Conservation (phyloP, 2,329 filamentous ascomycete species). For the Pseudonectria buxi region DNA sequence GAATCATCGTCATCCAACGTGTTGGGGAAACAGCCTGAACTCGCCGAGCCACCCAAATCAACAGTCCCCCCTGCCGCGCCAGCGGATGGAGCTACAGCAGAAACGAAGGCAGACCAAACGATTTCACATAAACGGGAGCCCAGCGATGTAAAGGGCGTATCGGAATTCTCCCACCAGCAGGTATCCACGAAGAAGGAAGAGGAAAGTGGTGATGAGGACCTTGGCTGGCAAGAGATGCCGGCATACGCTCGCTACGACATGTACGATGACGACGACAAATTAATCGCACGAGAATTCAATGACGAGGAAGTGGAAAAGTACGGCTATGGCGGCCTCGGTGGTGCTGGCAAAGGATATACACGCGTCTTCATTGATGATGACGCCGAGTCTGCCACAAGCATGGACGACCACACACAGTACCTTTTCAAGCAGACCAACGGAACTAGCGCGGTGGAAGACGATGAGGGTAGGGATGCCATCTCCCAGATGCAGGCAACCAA, state of each 20-base stretch:
- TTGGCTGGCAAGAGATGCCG: constrained; percentile 93
- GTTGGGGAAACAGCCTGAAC: constrained; percentile 1
- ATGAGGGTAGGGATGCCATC: constrained; percentile 77
- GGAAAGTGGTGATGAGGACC: constrained; percentile 47
- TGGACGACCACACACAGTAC: constrained; percentile 96
- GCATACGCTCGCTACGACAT: constrained; percentile 88
- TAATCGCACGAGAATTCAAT: constrained; percentile 76
- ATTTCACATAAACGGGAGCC: constrained; percentile 29
- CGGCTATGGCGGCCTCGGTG: constrained; percentile 71
- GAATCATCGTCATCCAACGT: too few relatives aligned
- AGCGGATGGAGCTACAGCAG: constrained; percentile 11
- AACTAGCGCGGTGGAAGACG: constrained; percentile 59
- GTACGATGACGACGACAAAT: constrained; percentile 86
- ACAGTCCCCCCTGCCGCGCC: constrained; percentile 3
- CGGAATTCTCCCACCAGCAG: constrained; percentile 89
- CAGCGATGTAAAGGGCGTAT: constrained; percentile 41
- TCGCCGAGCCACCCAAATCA: constrained; percentile 4
- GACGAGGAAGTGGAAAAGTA: constrained; percentile 62
- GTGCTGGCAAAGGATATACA: constrained; percentile 92
- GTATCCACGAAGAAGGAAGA: constrained; percentile 52
- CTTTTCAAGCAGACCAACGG: constrained; percentile 71
- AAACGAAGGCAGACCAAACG: constrained; percentile 7
- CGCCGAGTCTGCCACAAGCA: constrained; percentile 83
- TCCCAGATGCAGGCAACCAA: constrained; percentile 95
- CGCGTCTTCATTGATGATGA: constrained; percentile 93